Percentiles rank a stretch among this genome's conserved stretches.
Conservation (phyloP, 805 yeast genomes). For the Saturnispora gosingensis region DNA sequence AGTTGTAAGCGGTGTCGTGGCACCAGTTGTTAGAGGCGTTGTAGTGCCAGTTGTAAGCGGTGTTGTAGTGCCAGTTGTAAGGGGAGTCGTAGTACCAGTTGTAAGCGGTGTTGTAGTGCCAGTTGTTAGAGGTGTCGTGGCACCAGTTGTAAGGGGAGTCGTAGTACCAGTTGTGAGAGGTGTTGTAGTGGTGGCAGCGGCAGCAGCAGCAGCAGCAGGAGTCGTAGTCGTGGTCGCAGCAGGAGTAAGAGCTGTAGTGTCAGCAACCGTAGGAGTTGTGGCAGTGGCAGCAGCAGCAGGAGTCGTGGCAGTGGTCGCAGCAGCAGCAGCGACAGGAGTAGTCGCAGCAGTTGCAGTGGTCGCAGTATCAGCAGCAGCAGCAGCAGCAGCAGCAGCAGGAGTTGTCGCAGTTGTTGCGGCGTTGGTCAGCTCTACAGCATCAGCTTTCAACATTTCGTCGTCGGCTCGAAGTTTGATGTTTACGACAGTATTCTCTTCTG, state of each 20-base stretch:
- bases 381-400: not conserved
- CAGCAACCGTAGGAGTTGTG: conserved; percentile 6
- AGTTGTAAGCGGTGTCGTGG: conserved; percentile 8
- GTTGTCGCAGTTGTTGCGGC: conserved; percentile 5
- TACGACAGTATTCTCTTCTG: not conserved
- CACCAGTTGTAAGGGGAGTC: conserved; percentile 6
- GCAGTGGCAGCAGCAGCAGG: conserved; percentile 3
- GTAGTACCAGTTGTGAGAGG: conserved; percentile 12
- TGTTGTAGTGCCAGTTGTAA: conserved; percentile 11
- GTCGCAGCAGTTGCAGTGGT: conserved; percentile 1
- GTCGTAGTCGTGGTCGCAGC: too few relatives aligned
- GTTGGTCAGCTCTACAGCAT: not conserved
- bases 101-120: conserved; percentile 8
- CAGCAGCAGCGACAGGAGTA: not conserved
- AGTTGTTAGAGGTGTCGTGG: conserved; percentile 7
- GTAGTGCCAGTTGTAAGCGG: conserved; percentile 5
- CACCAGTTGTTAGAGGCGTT: conserved; percentile 1
- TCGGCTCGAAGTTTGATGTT: not conserved
- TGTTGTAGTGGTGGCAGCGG: conserved; percentile 8
- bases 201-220: conserved; percentile 5
- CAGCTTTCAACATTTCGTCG: not conserved
- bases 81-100: conserved; percentile 12
- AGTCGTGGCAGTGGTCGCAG: not conserved
- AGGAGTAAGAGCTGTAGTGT: conserved; percentile 1
- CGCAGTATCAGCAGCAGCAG: not conserved